Evolutionary conservation across 768 basidiomycete genomes (phyloP), one percentile per base, ranked within the genome.

Genomic region (Royoungia palumana): DNA sequence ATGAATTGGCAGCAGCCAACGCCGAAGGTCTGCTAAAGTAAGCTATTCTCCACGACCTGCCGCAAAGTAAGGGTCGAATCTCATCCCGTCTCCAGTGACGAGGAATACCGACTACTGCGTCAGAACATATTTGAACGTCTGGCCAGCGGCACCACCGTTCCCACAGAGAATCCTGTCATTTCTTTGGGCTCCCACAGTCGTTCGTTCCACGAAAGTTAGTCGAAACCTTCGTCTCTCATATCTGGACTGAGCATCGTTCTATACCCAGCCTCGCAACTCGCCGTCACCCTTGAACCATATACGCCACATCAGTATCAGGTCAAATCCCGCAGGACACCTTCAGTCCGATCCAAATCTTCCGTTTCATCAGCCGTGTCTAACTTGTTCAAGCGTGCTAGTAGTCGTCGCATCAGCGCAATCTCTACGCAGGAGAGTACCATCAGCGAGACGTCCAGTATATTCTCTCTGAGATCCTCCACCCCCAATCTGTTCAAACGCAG

Each of bases 81-180:
- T 47, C 47, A 55, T 42, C 6, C 39, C 3, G 9, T 49, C 28
- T 44, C 28, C 58, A 92, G 90, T 62, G 87, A 92, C 67, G 87
- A 91, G 56, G 90, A 90, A 63, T 92, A 92, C 64, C 82, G 89
- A 43, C 66, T 92, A 36, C 76, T 93, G 12, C 82, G 90, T 37
- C 89, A 90, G 66, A 89, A 84, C 61, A 73, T 93, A 34, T 92
- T 93, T 57, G 87, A 91, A 63, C 80, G 90, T 44, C 81, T 89
- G 59, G 76, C 87, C 14, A 79, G 70, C 51, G 75, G 73, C 43
- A 70, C 79, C 21, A 61, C 71, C 9, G 73, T 87, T 19, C 86
- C 87, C 6, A 72, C 75, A 34, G 88, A 90, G 64, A 65, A 61
- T 10, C 72, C 88, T 20, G 63, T 88, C 36, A 80, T 88, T 37